Conservation (phyloP, 31 red algal species). For the Pterothamnion heteromorphum region DNA sequence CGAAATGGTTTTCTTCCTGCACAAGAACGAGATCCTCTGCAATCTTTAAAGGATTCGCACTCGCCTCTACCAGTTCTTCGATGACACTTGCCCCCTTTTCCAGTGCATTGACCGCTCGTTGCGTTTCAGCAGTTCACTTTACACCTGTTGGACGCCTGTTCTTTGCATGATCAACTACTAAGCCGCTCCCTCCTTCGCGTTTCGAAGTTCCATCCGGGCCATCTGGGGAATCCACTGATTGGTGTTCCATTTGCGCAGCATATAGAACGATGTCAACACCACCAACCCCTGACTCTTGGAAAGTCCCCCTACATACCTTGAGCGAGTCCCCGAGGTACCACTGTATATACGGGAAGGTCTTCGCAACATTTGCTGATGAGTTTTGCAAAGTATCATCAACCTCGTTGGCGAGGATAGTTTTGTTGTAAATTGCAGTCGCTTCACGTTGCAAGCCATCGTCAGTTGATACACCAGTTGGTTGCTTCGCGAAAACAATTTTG, state of each 20-base stretch:
- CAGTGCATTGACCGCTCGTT: neutral
- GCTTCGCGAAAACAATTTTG: neutral
- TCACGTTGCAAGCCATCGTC: neutral
- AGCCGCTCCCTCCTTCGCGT: neutral
- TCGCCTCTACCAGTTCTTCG: neutral
- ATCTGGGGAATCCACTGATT: neutral
- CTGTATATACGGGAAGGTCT: neutral
- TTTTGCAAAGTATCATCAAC: neutral
- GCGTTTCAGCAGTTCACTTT: neutral
- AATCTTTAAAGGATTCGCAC: neutral
- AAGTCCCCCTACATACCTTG: neutral
- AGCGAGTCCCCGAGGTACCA: neutral
- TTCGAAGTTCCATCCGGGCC: neutral
- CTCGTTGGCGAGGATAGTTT: neutral
- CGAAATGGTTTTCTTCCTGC: neutral
- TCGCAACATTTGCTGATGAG: neutral
- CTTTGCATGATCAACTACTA: neutral
- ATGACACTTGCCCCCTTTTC: neutral
- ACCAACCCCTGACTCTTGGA: neutral
- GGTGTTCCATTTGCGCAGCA: neutral
- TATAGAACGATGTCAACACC: neutral
- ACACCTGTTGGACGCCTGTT: neutral
- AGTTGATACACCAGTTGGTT: neutral
- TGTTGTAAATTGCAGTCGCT: neutral
- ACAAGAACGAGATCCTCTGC: neutral